phyloP scores from a whole-genome alignment of 2,329 filamentous ascomycete genomes.

The Colletotrichum orbiculare region DNA sequence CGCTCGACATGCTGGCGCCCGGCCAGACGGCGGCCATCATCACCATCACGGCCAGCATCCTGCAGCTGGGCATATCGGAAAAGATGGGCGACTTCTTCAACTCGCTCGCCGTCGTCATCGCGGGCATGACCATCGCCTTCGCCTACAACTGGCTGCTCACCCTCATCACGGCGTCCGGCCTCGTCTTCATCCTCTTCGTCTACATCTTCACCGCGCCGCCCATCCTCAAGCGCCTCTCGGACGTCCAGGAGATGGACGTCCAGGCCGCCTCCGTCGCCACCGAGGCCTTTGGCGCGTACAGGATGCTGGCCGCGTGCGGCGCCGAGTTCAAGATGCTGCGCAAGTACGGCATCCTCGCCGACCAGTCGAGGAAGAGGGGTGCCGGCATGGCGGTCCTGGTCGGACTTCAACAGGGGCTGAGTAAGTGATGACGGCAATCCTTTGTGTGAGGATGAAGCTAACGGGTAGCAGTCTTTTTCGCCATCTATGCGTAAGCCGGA shows the following conservation, averaged over 20 bases:
- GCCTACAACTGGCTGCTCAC: conserved; percentile 63
- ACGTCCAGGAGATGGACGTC: conserved; percentile 49
- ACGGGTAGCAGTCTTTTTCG: conserved; percentile 36
- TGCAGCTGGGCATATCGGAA: conserved; percentile 66
- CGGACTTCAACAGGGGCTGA: conserved; percentile 41
- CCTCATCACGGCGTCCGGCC: conserved; percentile 57
- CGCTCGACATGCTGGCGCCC: conserved; percentile 59
- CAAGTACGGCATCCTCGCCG: conserved; percentile 50
- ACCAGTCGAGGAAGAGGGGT: conserved; percentile 48
- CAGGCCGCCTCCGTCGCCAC: conserved; percentile 51
- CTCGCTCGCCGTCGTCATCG: conserved; percentile 51
- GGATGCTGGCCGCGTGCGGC: conserved; percentile 56
- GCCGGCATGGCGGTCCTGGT: conserved; percentile 40
- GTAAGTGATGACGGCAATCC: conserved; percentile 35
- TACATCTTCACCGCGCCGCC: conserved; percentile 47
- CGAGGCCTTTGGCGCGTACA: conserved; percentile 54
- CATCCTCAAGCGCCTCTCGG: conserved; percentile 46
- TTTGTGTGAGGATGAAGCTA: not conserved
- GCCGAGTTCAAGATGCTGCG: conserved; percentile 49
- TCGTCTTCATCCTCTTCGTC: conserved; percentile 53
- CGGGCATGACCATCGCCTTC: conserved; percentile 63
- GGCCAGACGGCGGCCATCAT: conserved; percentile 64
- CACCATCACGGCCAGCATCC: conserved; percentile 61
- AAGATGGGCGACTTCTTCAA: conserved; percentile 57
- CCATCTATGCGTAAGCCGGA: conserved; percentile 36